Evolutionary conservation across 371 early-diverging fungal genomes (phyloP), one percentile per base, ranked within the genome.

Genomic region (Mucor racemosus): DNA sequence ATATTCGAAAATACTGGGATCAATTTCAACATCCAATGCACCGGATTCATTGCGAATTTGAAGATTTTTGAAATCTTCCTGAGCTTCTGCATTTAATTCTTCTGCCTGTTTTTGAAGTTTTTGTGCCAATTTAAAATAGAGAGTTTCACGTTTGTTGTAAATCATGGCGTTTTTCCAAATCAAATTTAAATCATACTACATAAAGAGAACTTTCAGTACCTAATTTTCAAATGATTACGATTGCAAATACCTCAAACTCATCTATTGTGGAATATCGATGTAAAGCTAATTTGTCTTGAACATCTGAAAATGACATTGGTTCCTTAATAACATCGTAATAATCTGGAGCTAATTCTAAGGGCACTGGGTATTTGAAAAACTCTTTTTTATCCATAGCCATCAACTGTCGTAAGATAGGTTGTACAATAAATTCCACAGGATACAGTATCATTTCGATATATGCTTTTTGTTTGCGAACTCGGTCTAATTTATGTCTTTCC

Each of bases 401-500:
- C 4, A 94, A 65, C 38, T 91, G 89, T 8, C 84, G 80, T 13
- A 95, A 72, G 0, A 90, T 74, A 0, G 89, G 86, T 56, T 84
- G 74, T 34, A 93, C 58, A 15, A 91, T 71, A 26, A 85, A 79
- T 41, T 88, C 88, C 15, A 95, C 70, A 6, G 97, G 98, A 62
- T 88, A 88, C 15, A 94, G 65, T 11, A 91, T 75, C 39, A 74
- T 76, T 69, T 92, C 92, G 9, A 92, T 62, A 54, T 91, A 92
- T 14, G 88, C 88, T 15, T 84, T 82, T 65, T 92, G 91, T 31
- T 84, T 76, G 6, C 86, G 76, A 9, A 77, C 73, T 11, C 83
- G 67, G 67, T 88, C 85, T 39, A 96, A 73, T 70, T 97, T 96
- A 55, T 88, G 89, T 62, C 90, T 86, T 70, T 98, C 98, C 1